A percentile compares a stretch with the other conserved stretches of the same genome.
Evolutionary conservation across 306 rosid genomes (phyloP).

Genomic region (Acacia melanoxylon): DNA sequence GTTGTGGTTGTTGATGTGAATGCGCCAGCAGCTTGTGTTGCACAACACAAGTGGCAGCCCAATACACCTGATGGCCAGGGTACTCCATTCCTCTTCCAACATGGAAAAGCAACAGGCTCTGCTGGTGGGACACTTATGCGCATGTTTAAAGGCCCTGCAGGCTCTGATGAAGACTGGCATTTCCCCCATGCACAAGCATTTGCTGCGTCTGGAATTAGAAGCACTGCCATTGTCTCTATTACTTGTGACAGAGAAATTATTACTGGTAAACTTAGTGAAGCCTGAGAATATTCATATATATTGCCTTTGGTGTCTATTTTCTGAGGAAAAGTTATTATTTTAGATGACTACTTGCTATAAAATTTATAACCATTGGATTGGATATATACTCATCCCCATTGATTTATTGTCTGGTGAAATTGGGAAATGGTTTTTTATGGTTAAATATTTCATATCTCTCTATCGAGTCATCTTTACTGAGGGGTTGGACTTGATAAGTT

Average conservation of each 20-base stretch:
- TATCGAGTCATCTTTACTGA: conserved; percentile 20
- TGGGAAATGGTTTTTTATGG: conserved; percentile 6
- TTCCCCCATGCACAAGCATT: conserved; percentile 89
- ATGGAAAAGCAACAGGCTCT: conserved; percentile 70
- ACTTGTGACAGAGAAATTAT: conserved; percentile 80
- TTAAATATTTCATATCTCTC: conserved; percentile 15
- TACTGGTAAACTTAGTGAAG: conserved; percentile 59
- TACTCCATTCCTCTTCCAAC: conserved; percentile 91
- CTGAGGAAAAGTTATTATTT: conserved; percentile 4
- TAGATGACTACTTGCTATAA: conserved; percentile 15
- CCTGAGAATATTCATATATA: conserved; percentile 17
- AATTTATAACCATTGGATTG: conserved; percentile 6
- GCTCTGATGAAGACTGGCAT: conserved; percentile 71
- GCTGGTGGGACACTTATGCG: conserved; percentile 81
- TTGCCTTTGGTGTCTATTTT: conserved; percentile 18
- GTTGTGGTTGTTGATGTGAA: conserved; percentile 75
- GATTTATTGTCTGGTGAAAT: not conserved
- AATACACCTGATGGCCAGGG: conserved; percentile 98
- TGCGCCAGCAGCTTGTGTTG: conserved; percentile 92
- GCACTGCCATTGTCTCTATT: conserved; percentile 77
- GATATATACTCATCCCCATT: not conserved
- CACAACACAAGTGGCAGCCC: conserved; percentile 97
- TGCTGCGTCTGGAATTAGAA: conserved; percentile 84
- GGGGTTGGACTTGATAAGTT: not conserved
- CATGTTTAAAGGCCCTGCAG: conserved; percentile 81